phyloP scores from a whole-genome alignment of 2,329 filamentous ascomycete genomes.

The Tolypocladium ovalisporum region DNA sequence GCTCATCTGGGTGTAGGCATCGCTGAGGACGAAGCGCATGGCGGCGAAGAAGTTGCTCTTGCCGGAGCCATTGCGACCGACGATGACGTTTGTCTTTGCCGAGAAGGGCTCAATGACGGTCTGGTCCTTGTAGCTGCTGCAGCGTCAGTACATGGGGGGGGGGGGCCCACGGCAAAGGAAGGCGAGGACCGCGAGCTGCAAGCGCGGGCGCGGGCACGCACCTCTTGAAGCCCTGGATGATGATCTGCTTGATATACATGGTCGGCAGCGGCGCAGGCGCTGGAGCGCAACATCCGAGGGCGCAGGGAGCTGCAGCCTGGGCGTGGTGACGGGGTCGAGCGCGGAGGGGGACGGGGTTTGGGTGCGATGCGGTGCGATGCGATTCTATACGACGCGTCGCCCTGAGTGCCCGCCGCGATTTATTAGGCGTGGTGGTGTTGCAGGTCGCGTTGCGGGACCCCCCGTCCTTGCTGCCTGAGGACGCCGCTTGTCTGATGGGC shows the following conservation, averaged over 20 bases:
- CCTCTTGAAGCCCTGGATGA: conserved; percentile 99
- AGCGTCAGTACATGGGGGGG: conserved; percentile 10
- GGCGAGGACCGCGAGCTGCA: no score
- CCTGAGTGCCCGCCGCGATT: conserved; percentile 4
- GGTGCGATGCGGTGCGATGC: conserved; percentile 10
- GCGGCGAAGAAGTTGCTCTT: conserved; percentile 99
- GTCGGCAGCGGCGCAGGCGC: conserved; percentile 27
- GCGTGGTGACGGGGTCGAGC: conserved; percentile 1
- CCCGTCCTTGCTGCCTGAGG: conserved; percentile 13
- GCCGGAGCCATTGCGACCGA: conserved; percentile 96
- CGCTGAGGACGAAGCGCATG: conserved; percentile 94
- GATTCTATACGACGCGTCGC: no score
- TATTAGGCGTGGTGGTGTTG: conserved; percentile 1
- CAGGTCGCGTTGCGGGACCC: conserved; percentile 13
- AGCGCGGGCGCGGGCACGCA: conserved; percentile 26
- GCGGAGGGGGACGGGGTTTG: conserved; percentile 1
- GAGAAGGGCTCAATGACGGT: conserved; percentile 98
- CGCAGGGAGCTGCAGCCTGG: conserved; percentile 13
- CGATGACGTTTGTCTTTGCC: conserved; percentile 93
- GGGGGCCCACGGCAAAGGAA: no score
- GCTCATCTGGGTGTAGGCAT: conserved; percentile 93
- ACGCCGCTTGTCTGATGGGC: neutral
- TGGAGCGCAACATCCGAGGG: conserved; percentile 24
- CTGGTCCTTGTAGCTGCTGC: conserved; percentile 89
- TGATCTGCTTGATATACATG: conserved; percentile 99